Evolutionary conservation across 1,284 basidiomycete species (phyloP), one percentile per base, ranked within the genome.

Genomic region (Xerocomus amazonicus): DNA sequence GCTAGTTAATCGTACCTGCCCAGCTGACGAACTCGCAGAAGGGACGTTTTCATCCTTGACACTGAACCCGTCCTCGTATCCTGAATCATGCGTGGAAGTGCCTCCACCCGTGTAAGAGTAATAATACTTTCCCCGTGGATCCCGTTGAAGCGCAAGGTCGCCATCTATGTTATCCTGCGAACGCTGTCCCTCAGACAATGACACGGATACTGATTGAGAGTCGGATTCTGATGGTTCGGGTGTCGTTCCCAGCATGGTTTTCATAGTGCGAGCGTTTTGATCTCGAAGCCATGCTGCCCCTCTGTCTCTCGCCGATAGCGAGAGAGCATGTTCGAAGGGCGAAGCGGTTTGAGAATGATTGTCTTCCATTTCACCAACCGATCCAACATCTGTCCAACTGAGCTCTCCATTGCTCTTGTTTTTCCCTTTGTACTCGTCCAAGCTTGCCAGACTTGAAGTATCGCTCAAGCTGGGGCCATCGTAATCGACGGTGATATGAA

Each of bases 391-490:
- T 2, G 79, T 76, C 53, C 86, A 75, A 2, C 80, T 82, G 34
- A 73, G 70, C 43, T 79, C 77, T 36, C 80, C 84, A 36, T 73
- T 74, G 36, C 83, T 87, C 47, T 72, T 75, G 56, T 83, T 86
- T 47, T 76, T 71, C 43, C 73, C 74, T 58, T 69, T 74, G 69
- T 83, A 87, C 54, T 90, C 89, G 23, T 90, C 88, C 57, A 84
- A 60, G 59, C 87, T 90, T 37, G 79, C 79, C 12, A 93, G 73
- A 10, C 90, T 92, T 7, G 81, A 84, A 1, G 90, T 90, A 59
- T 95, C 92, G 13, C 89, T 92, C 50, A 95, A 74, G 65, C 86
- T 90, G n/a, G 88, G 91, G 0, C 91, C 90, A 62, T 95, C 92
- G 59, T 92, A 93, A 56, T 93, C 91, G 51, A 93, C 83, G 4